Conservation (phyloP, 2,329 filamentous ascomycete species). For the Colletotrichum costaricense region DNA sequence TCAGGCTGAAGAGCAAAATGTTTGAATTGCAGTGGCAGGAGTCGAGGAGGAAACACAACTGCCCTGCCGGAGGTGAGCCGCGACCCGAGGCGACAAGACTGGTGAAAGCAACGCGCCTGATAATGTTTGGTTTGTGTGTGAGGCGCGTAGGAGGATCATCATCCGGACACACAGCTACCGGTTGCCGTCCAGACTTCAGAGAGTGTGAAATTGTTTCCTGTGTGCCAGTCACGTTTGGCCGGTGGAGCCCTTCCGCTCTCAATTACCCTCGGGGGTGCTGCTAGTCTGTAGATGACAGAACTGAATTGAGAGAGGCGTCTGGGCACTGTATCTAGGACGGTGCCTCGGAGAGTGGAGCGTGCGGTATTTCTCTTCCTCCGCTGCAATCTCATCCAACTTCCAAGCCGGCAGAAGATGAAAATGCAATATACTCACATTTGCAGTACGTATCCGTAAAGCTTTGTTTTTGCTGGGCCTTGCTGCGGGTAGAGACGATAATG, state of each 20-base stretch:
- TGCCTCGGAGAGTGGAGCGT: conserved; percentile 22
- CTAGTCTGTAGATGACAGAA: background rate
- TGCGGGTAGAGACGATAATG: conserved; percentile 10
- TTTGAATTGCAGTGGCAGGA: background rate
- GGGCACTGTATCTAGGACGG: conserved; percentile 20
- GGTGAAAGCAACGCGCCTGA: background rate
- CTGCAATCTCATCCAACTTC: conserved; percentile 24
- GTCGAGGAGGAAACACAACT: background rate
- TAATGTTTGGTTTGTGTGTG: conserved; percentile 14
- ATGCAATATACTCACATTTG: background rate
- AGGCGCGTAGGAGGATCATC: conserved; percentile 4
- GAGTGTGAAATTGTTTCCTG: background rate
- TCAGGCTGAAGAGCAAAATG: background rate
- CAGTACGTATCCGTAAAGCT: background rate
- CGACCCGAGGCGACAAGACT: background rate
- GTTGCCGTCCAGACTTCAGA: background rate
- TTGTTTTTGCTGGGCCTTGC: conserved; percentile 18
- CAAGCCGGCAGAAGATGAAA: conserved; percentile 2
- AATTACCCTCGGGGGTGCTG: conserved; percentile 6
- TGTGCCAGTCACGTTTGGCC: conserved; percentile 21
- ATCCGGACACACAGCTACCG: background rate
- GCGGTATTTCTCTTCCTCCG: conserved; percentile 31
- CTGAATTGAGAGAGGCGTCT: background rate
- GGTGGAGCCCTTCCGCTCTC: background rate
- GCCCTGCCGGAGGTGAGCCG: conserved; percentile 5